phyloP scores from a whole-genome alignment of 1,284 basidiomycete species.

The Papiliotrema terrestris region DNA sequence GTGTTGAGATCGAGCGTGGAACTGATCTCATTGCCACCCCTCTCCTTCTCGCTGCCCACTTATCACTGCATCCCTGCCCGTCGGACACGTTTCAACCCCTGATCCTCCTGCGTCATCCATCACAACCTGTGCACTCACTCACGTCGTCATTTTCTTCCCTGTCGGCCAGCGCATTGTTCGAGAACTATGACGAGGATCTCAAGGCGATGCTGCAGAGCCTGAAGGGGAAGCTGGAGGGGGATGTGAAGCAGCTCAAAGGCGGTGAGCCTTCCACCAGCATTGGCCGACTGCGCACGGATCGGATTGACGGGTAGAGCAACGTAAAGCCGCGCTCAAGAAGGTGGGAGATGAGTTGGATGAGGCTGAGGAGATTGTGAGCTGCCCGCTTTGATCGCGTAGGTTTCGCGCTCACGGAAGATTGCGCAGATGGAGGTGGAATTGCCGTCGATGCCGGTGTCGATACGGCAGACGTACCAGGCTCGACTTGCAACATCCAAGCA shows the following conservation, averaged over 20 bases:
- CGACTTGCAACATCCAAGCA: constrained; percentile 70
- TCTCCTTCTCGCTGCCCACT: background rate
- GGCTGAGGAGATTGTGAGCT: constrained; percentile 87
- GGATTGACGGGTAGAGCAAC: constrained; percentile 60
- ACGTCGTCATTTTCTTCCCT: background rate
- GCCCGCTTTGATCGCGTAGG: background rate
- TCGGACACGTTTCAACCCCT: background rate
- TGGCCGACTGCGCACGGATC: background rate
- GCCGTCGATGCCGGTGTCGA: constrained; percentile 86
- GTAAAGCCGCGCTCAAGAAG: constrained; percentile 74
- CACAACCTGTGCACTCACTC: background rate
- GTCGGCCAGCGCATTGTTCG: constrained; percentile 46
- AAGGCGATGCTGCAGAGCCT: constrained; percentile 43
- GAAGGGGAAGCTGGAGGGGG: constrained; percentile 44
- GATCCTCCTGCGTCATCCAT: background rate
- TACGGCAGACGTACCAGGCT: constrained; percentile 67
- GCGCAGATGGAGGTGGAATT: constrained; percentile 99
- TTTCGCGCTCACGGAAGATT: constrained; percentile 56
- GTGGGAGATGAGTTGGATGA: constrained; percentile 96
- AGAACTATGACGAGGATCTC: constrained; percentile 51
- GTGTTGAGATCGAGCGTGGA: background rate
- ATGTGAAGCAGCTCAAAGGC: constrained; percentile 44
- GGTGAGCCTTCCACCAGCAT: constrained; percentile 30
- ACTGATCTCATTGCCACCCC: background rate
- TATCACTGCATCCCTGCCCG: no score